Evolutionary conservation across 768 basidiomycete species (phyloP).

Genomic region (Naganishia friedmannii): DNA sequence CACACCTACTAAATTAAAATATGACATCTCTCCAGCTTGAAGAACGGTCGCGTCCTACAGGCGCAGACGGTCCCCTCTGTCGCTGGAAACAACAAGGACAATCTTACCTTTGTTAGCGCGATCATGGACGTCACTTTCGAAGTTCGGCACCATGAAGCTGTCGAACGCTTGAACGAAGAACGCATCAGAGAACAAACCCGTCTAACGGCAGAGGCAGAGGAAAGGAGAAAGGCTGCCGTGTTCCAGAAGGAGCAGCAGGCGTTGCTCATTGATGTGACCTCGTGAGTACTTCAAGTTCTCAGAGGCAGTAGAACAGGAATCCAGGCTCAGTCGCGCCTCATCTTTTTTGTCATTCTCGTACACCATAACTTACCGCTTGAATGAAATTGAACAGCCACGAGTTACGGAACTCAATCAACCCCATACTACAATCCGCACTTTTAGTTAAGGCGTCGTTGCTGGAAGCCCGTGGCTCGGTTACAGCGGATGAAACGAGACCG

Average conservation of each 20-base stretch:
- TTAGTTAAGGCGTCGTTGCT: conserved; percentile 24
- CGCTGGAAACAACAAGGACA: background rate
- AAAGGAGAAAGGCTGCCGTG: conserved; percentile 25
- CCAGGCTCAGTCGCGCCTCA: background rate
- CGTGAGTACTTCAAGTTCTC: background rate
- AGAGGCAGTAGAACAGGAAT: background rate
- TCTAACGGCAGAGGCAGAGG: conserved; percentile 21
- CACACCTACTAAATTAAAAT: background rate
- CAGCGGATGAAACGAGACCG: background rate
- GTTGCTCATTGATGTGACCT: conserved; percentile 24
- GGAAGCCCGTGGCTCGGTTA: background rate
- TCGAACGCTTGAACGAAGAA: conserved; percentile 24
- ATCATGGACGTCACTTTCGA: conserved; percentile 29
- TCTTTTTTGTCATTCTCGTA: background rate
- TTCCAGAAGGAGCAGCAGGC: conserved; percentile 28
- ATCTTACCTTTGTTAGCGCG: conserved; percentile 14
- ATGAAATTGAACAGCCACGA: conserved; percentile 17
- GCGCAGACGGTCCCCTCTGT: conserved; percentile 12
- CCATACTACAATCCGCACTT: conserved; percentile 27
- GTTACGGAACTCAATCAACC: conserved; percentile 28
- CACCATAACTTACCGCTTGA: background rate
- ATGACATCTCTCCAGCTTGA: conserved; percentile 14
- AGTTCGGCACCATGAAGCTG: conserved; percentile 8
- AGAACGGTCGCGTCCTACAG: conserved; percentile 24
- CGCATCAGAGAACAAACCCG: conserved; percentile 2